Evolutionary conservation across 2,329 filamentous ascomycete genomes (phyloP), one percentile per base, ranked within the genome.

Genomic region (Sordariomycetes sp.): DNA sequence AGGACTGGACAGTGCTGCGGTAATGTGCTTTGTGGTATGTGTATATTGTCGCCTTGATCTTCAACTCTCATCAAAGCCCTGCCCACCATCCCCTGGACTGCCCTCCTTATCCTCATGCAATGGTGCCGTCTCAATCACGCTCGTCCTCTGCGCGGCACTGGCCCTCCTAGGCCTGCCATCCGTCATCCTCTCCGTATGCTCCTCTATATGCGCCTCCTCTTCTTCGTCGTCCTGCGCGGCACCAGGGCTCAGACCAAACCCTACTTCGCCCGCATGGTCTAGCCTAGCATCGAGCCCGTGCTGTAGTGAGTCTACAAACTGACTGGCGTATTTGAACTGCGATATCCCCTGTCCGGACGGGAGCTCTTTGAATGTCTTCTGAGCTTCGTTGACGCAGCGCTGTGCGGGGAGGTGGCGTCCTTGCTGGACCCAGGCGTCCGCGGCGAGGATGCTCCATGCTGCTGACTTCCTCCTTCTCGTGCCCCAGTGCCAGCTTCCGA

Each of bases 381-480:
- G 59, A 4, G 85, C 85, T 43, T 82, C 76, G 32, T 83, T 77
- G 2, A 96, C 69, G 42, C 84, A 86, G 38, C 75, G 71, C 44
- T 86, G 83, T 1, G 87, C 84, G 49, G 93, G 83, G 11, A 82
- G 74, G 34, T 78, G 77, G 50, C 90, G 88, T 21, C 73, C 76
- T 41, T 88, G 73, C 33, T 72, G 72, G 35, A 90, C 66, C 92
- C 92, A 98, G 2, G 79, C 72, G 47, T 94, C 83, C 1, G 87
- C 80, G 2, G 85, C 82, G 25, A 94, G 69, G 16, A 92, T 70
- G 44, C 80, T 82, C 88, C 88, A 98, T 42, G 94, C 73, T 0
- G 85, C 92, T 3, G 88, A 84, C 63, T 95, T 98, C 32, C 92
- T 72, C 39, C 71, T 72, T 40, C 90, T 72, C 8, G 72, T 70